These are phyloP conservation scores for Colletotrichum paranaense DNA, from an alignment of 2,329 filamentous ascomycete species.

Conservation along the genomic window DNA sequence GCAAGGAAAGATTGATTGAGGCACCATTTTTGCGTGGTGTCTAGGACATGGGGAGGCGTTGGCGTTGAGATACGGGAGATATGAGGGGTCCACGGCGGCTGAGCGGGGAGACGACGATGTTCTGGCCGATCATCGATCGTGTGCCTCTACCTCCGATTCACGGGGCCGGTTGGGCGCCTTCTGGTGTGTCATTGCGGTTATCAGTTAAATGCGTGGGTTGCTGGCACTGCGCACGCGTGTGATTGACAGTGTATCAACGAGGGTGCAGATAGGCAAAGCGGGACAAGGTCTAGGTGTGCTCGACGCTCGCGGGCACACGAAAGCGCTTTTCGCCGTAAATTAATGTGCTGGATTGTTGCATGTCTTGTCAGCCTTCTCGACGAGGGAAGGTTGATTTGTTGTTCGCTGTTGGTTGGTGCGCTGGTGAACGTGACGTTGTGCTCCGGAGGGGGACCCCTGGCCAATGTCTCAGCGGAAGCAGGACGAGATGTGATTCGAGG, in stretches of 20 bases:
- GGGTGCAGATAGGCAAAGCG: not conserved
- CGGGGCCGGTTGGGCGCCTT: not conserved
- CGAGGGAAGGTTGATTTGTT: constrained; percentile 33
- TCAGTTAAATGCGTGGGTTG: not conserved
- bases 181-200: not conserved
- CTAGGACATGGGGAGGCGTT: not conserved
- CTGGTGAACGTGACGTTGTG: constrained; percentile 5
- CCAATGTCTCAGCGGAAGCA: constrained; percentile 17
- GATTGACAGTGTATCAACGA: not conserved
- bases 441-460: not conserved
- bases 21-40: not conserved
- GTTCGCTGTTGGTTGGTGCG: constrained; percentile 22
- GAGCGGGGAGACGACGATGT: not conserved
- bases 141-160: constrained; percentile 15
- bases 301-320: not conserved
- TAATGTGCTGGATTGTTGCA: constrained; percentile 23
- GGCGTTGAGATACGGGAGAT: no score
- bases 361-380: constrained; percentile 35
- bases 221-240: not conserved
- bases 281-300: constrained; percentile 12
- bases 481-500: not conserved
- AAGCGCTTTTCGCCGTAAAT: not conserved
- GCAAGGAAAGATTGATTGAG: not conserved
- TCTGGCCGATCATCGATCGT: constrained; percentile 30
- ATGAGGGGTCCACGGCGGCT: not conserved